phyloP scores from a whole-genome alignment of 1,284 basidiomycete species.

The Xerocomus nothofagi region DNA sequence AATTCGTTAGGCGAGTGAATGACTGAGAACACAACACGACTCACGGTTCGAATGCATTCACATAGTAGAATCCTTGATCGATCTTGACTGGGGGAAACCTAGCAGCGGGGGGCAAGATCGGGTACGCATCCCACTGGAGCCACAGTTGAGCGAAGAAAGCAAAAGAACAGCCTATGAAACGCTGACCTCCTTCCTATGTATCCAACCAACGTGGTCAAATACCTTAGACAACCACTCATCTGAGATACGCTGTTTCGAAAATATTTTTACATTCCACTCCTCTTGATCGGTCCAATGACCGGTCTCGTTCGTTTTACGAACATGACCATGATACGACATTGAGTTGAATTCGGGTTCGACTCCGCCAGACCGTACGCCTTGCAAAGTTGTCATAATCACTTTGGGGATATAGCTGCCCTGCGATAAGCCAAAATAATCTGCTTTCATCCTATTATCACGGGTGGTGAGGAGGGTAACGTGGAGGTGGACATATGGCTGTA shows the following conservation, averaged over 20 bases:
- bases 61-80: conserved; percentile 79
- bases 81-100: conserved; percentile 77
- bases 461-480: conserved; percentile 91
- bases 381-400: conserved; percentile 74
- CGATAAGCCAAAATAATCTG: conserved; percentile 71
- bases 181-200: conserved; percentile 74
- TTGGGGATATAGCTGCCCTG: conserved; percentile 52
- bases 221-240: conserved; percentile 68
- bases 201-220: conserved; percentile 81
- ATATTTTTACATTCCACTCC: conserved; percentile 85
- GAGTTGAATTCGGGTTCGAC: conserved; percentile 83
- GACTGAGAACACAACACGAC: conserved; percentile 31
- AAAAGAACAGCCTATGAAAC: background rate
- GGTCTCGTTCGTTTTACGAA: conserved; percentile 35
- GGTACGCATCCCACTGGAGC: conserved; percentile 75
- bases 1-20: conserved; percentile 5
- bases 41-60: conserved; percentile 86
- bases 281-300: conserved; percentile 28
- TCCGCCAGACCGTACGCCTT: conserved; percentile 50
- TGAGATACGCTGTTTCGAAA: conserved; percentile 65
- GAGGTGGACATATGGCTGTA: conserved; percentile 77
- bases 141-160: conserved; percentile 6
- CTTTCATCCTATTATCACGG: conserved; percentile 57
- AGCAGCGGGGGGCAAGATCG: conserved; percentile 64
- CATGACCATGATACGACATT: conserved; percentile 77